These are phyloP conservation scores for Aspergillus fructus DNA, from an alignment of 2,329 filamentous ascomycete genomes.

Conservation along the genomic window DNA sequence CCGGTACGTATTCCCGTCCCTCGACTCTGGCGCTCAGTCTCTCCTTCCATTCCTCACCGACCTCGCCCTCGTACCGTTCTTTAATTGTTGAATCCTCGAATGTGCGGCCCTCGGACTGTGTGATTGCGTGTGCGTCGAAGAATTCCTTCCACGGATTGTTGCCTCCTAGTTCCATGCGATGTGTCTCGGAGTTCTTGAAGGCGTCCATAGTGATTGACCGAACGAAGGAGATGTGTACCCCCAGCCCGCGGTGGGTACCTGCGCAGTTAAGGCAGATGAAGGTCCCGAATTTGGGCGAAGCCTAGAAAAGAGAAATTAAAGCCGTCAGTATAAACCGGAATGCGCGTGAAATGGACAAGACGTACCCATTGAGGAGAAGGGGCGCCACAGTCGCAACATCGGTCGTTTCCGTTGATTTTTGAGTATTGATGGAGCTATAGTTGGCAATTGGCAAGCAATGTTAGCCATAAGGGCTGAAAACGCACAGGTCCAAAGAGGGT, in stretches of 20 bases:
- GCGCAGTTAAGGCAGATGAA: conserved; percentile 98
- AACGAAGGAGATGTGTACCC: conserved; percentile 98
- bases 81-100: conserved; percentile 90
- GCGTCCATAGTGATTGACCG: conserved; percentile 98
- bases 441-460: conserved; percentile 3
- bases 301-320: conserved; percentile 40
- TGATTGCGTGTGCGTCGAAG: conserved; percentile 72
- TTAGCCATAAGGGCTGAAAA: conserved; percentile 11
- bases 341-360: conserved; percentile 10
- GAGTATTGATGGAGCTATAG: conserved; percentile 82
- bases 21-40: conserved; percentile 84
- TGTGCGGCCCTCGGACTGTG: conserved; percentile 64
- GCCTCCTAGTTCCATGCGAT: conserved; percentile 88
- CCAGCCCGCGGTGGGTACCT: conserved; percentile 88
- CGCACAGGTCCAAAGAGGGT: neutral
- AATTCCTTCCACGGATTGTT: conserved; percentile 86
- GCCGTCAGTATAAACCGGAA: neutral
- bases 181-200: conserved; percentile 90
- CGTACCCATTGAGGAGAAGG: conserved; percentile 96
- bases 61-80: conserved; percentile 84
- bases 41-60: conserved; percentile 95
- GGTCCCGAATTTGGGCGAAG: conserved; percentile 91
- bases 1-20: conserved; percentile 78
- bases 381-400: conserved; percentile 92
- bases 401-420: conserved; percentile 82